These are phyloP conservation scores for Echium plantagineum DNA, from an alignment of 257 asterid genomes.

Conservation along the genomic window DNA sequence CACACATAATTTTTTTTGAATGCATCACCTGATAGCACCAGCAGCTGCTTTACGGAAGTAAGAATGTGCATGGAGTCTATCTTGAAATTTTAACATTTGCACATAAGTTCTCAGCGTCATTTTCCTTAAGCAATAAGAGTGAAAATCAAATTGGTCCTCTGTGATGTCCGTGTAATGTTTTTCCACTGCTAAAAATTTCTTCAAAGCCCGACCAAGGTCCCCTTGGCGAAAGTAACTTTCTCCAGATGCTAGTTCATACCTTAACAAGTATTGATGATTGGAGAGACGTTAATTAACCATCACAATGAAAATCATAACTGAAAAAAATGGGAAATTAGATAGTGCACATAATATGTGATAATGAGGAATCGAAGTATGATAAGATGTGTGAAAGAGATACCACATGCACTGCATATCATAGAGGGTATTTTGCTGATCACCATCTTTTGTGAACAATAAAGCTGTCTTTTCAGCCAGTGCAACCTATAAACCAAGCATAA, in stretches of 20 bases:
- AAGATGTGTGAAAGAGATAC: constrained; percentile 22
- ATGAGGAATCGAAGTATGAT: too few species aligned
- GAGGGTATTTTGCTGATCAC: constrained; percentile 93
- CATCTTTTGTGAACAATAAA: constrained; percentile 89
- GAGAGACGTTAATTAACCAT: constrained; percentile 4
- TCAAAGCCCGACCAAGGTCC: constrained; percentile 93
- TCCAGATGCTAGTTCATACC: constrained; percentile 97
- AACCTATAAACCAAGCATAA: constrained; percentile 40
- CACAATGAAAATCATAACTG: background rate
- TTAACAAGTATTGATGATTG: constrained; percentile 12
- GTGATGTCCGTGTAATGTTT: constrained; percentile 93
- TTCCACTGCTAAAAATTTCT: constrained; percentile 94
- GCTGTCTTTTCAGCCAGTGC: constrained; percentile 90
- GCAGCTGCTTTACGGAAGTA: constrained; percentile 91
- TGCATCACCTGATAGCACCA: constrained; percentile 68
- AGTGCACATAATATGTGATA: background rate
- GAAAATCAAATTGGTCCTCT: constrained; percentile 97
- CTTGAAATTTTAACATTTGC: constrained; percentile 89
- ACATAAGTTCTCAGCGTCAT: constrained; percentile 94
- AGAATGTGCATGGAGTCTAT: constrained; percentile 78
- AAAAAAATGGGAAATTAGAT: background rate
- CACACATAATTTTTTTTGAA: constrained; percentile 5
- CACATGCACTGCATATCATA: constrained; percentile 99
- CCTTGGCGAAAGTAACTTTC: constrained; percentile 92
- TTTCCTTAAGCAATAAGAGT: constrained; percentile 91